Conservation (phyloP, 2,329 filamentous ascomycete species). For the Fusarium zealandicum region DNA sequence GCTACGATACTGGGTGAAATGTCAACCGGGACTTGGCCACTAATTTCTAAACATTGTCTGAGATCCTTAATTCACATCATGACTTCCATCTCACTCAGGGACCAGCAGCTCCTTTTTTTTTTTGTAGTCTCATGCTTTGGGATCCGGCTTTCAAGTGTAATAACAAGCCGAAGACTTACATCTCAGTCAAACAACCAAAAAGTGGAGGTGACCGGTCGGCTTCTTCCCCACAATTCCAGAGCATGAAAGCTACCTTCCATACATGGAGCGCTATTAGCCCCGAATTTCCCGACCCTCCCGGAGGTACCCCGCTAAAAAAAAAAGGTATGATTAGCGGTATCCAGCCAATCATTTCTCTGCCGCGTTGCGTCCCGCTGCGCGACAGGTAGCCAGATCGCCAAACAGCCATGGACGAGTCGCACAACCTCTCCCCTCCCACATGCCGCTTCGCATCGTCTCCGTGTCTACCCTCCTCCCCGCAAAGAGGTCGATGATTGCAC, state of each 20-base stretch:
- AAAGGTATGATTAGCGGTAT: too few species aligned
- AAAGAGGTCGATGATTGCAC: slow-evolving; percentile 42
- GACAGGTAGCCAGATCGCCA: slow-evolving; percentile 34
- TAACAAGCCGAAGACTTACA: slow-evolving; percentile 6
- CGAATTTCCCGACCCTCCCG: too few species aligned
- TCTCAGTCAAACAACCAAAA: background rate
- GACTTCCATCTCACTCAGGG: too few species aligned
- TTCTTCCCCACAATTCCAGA: too few species aligned
- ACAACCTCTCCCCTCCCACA: slow-evolving; percentile 13
- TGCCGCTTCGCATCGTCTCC: slow-evolving; percentile 7
- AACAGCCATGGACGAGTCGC: slow-evolving; percentile 8
- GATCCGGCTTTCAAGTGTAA: background rate
- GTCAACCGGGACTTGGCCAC: background rate
- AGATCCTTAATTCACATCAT: too few species aligned
- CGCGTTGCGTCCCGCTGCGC: slow-evolving; percentile 20
- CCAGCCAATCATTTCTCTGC: slow-evolving; percentile 31
- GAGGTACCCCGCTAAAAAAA: too few species aligned
- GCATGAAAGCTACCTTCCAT: too few species aligned
- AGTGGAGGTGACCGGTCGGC: too few species aligned
- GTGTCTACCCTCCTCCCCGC: slow-evolving; percentile 3
- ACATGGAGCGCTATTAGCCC: too few species aligned
- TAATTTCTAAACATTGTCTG: background rate
- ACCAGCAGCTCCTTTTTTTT: background rate
- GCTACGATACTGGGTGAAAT: background rate
- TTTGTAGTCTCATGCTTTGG: background rate